Evolutionary conservation across 2,329 filamentous ascomycete genomes (phyloP).

Genomic region (Coniella vitis): DNA sequence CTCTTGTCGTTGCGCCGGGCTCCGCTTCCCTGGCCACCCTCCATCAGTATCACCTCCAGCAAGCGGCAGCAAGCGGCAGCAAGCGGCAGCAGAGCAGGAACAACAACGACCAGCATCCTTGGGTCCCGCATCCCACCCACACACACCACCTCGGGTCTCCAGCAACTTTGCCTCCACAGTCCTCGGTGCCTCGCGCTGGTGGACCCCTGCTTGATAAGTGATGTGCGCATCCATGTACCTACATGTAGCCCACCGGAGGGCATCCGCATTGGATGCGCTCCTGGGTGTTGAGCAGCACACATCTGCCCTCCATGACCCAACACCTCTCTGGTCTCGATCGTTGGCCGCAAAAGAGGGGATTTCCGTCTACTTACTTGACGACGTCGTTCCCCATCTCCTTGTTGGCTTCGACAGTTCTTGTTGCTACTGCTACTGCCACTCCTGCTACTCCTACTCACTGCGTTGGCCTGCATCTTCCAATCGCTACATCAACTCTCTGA

Average conservation of each 20-base stretch:
- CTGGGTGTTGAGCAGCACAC: constrained; percentile 2
- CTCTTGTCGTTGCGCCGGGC: no score
- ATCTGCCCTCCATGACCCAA: constrained; percentile 4
- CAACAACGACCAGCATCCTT: no score
- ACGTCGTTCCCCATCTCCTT: constrained; percentile 10
- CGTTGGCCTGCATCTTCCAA: constrained; percentile 28
- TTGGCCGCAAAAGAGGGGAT: constrained; percentile 2
- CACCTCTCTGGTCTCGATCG: constrained; percentile 4
- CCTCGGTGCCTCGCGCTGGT: constrained; percentile 7
- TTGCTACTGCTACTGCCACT: no score
- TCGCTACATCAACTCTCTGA: constrained; percentile 17
- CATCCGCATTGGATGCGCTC: constrained; percentile 5
- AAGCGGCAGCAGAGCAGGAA: no score
- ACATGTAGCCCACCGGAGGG: constrained; percentile 11
- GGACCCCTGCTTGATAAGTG: constrained; percentile 16
- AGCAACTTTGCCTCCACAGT: constrained; percentile 14
- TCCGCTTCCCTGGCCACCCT: constrained; percentile 7
- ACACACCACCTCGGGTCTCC: constrained; percentile 17
- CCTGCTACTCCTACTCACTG: no score
- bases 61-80: no score
- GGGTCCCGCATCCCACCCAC: constrained; percentile 15
- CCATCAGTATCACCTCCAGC: no score
- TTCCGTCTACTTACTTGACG: constrained; percentile 13
- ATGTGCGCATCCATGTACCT: constrained; percentile 11
- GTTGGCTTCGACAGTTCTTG: constrained; percentile 27